Evolutionary conservation across 352 stramenopile genomes (phyloP).

Genomic region (Pythium dissimile): DNA sequence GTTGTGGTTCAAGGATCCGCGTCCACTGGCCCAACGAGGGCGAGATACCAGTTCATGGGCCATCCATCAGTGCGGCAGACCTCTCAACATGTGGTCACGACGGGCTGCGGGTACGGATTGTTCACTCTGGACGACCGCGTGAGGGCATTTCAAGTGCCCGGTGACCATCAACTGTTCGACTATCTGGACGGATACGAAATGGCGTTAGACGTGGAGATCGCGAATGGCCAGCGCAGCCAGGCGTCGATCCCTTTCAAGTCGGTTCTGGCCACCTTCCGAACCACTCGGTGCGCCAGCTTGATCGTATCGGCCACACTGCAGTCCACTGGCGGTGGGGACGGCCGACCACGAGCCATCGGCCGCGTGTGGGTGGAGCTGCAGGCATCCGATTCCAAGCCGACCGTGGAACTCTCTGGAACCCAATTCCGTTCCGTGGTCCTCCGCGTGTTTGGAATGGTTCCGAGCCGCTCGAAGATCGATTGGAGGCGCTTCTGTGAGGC

Average conservation of each 20-base stretch:
- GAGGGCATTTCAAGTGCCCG: background rate
- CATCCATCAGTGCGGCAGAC: constrained; percentile 6
- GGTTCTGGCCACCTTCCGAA: background rate
- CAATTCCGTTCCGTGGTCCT: no score
- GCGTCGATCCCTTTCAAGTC: background rate
- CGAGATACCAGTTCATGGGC: constrained; percentile 18
- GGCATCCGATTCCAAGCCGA: background rate
- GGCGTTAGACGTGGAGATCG: background rate
- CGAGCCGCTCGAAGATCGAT: background rate
- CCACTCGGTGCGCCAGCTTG: background rate
- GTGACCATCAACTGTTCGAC: background rate
- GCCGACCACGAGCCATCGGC: background rate
- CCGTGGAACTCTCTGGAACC: background rate
- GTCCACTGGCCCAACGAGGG: background rate
- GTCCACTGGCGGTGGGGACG: background rate
- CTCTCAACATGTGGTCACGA: background rate
- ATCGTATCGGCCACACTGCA: background rate
- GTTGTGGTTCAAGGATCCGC: background rate
- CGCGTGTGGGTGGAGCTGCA: constrained; percentile 10
- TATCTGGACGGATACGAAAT: constrained; percentile 11
- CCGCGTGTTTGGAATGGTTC: background rate
- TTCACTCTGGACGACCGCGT: background rate
- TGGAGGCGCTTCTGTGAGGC: constrained; percentile 23
- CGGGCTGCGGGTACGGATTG: background rate
- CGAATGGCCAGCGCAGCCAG: background rate